phyloP scores from a whole-genome alignment of 768 basidiomycete species.

The Mycena galericulata region DNA sequence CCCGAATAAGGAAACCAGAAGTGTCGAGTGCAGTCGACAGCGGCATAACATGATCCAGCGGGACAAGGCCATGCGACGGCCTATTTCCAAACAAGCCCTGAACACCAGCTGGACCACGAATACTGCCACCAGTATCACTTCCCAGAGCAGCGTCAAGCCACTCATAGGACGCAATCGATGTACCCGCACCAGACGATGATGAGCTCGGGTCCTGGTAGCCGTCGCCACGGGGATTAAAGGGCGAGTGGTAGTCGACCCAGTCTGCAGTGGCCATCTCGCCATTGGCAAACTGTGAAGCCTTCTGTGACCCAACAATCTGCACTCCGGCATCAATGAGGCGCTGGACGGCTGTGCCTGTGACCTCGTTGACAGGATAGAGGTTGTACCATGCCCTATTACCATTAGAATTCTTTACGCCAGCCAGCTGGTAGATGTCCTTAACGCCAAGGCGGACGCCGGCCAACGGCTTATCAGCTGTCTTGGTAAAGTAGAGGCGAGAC shows the following conservation, averaged over 20 bases:
- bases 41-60: constrained; percentile 22
- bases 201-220: constrained; percentile 22
- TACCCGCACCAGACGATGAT: constrained; percentile 16
- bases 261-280: constrained; percentile 12
- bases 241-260: constrained; percentile 23
- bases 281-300: constrained; percentile 18
- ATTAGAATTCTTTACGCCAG: constrained; percentile 17
- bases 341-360: constrained; percentile 21
- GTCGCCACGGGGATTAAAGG: constrained; percentile 22
- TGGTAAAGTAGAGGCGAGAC: constrained; percentile 19
- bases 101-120: constrained; percentile 16
- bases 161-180: constrained; percentile 14
- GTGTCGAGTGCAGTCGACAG: constrained; percentile 20
- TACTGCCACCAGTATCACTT: constrained; percentile 20
- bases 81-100: constrained; percentile 24
- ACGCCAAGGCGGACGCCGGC: constrained; percentile 18
- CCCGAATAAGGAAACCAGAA: constrained; percentile 18
- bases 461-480: constrained; percentile 18
- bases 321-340: constrained; percentile 21
- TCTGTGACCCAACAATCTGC: constrained; percentile 21
- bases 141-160: constrained; percentile 21
- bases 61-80: constrained; percentile 18
- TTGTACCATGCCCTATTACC: constrained; percentile 19
- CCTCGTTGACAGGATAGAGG: constrained; percentile 12
- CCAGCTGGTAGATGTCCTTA: constrained; percentile 22